A percentile compares a stretch with the other conserved stretches of the same genome.
phyloP scores from a whole-genome alignment of 495 filamentous ascomycete genomes.

The Astrothelium macrocarpum region DNA sequence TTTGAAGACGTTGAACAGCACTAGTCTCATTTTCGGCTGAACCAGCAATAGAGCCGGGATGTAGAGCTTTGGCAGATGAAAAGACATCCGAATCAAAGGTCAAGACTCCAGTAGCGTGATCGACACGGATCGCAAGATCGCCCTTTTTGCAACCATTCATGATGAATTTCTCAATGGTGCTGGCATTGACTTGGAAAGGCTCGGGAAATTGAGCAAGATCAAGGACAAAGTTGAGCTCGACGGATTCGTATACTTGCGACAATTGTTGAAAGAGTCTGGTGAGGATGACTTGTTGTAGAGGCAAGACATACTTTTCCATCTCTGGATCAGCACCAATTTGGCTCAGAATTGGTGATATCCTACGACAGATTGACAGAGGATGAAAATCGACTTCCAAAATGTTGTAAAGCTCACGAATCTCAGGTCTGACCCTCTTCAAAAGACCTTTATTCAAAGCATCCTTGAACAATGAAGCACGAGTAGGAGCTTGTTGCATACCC shows the following conservation, averaged over 20 bases:
- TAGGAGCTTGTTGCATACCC: slow-evolving; percentile 81
- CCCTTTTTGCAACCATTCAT: slow-evolving; percentile 99
- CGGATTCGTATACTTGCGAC: slow-evolving; percentile 97
- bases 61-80: slow-evolving; percentile 87
- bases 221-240: slow-evolving; percentile 88
- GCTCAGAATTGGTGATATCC: slow-evolving; percentile 91
- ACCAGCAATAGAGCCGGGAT: slow-evolving; percentile 73
- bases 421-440: slow-evolving; percentile 77
- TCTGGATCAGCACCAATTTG: slow-evolving; percentile 91
- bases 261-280: slow-evolving; percentile 97
- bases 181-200: slow-evolving; percentile 84
- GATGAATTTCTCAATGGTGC: slow-evolving; percentile 98
- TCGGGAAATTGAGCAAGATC: slow-evolving; percentile 92
- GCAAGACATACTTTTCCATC: slow-evolving; percentile 91
- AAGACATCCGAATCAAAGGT: slow-evolving; percentile 98
- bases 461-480: slow-evolving; percentile 83
- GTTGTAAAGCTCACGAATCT: slow-evolving; percentile 94
- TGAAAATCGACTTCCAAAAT: slow-evolving; percentile 99
- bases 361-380: slow-evolving; percentile 95
- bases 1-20: slow-evolving; percentile 89
- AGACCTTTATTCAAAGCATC: slow-evolving; percentile 92
- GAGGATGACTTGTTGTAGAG: slow-evolving; percentile 95
- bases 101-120: slow-evolving; percentile 86
- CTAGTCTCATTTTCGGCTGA: slow-evolving; percentile 80
- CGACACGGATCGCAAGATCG: slow-evolving; percentile 89